Evolutionary conservation across 805 yeast genomes (phyloP).

Genomic region (Torulaspora delbrueckii): DNA sequence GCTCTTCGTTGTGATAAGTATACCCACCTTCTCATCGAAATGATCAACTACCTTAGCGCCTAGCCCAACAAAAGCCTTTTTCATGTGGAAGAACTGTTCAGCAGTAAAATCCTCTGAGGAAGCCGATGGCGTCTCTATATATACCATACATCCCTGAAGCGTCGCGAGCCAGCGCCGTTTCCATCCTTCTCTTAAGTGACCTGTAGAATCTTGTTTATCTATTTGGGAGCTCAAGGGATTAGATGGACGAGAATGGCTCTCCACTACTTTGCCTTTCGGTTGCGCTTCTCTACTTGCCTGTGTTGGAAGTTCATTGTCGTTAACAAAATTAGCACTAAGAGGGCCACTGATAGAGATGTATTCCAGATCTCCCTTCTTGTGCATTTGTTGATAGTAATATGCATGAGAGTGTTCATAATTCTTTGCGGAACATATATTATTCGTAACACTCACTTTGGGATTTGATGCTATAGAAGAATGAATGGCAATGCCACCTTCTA

Average conservation of each 20-base stretch:
- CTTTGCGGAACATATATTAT: conserved; percentile 26
- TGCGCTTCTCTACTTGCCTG: background rate
- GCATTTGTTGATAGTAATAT: conserved; percentile 23
- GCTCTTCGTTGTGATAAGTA: conserved; percentile 3
- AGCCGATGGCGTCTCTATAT: background rate
- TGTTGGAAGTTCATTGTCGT: background rate
- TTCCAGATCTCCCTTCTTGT: conserved; percentile 20
- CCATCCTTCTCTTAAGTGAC: conserved; percentile 12
- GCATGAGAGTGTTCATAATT: conserved; percentile 28
- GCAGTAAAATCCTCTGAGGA: background rate
- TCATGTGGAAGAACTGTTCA: background rate
- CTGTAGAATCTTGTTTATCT: background rate
- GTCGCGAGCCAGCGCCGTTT: conserved; percentile 12
- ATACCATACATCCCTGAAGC: conserved; percentile 9
- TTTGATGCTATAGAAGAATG: conserved; percentile 20
- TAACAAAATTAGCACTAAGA: background rate
- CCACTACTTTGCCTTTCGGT: background rate
- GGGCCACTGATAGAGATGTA: conserved; percentile 12
- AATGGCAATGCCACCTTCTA: conserved; percentile 21
- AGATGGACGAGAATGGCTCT: background rate
- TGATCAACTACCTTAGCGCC: conserved; percentile 6
- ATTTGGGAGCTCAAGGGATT: background rate
- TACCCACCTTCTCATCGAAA: conserved; percentile 7
- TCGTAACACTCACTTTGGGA: conserved; percentile 25
- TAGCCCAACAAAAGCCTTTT: conserved; percentile 1